Conservation (phyloP, 495 filamentous ascomycete species). For the Penicillium soppii region DNA sequence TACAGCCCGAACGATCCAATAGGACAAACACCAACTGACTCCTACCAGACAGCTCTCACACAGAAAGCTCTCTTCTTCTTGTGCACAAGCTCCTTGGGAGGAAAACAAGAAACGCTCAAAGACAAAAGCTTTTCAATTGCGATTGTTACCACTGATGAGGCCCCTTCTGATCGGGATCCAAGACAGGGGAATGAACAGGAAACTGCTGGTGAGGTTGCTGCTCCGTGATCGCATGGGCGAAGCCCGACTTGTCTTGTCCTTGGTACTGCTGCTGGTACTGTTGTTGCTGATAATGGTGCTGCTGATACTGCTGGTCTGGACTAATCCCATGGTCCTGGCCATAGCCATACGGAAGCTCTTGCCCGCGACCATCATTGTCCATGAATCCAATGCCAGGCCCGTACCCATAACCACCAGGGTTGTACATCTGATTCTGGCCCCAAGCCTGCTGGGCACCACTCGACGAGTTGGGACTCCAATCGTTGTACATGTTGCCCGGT, state of each 20-base stretch:
- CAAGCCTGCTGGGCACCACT: slow-evolving; percentile 21
- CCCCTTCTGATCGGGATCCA: slow-evolving; percentile 3
- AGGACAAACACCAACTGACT: not conserved
- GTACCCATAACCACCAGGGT: slow-evolving; percentile 6
- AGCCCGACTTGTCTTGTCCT: not conserved
- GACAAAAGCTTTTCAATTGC: not conserved
- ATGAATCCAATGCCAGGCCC: slow-evolving; percentile 25
- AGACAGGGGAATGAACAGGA: not conserved
- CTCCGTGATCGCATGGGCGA: slow-evolving; percentile 12
- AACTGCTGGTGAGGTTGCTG: not conserved
- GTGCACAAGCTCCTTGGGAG: too few relatives aligned
- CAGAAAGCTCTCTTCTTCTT: not conserved
- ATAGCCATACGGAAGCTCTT: slow-evolving; percentile 16
- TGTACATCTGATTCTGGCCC: slow-evolving; percentile 13
- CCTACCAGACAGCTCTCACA: not conserved
- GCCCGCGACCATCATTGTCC: slow-evolving; percentile 25
- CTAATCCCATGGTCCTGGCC: not conserved
- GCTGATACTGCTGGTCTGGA: not conserved
- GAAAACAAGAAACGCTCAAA: not conserved
- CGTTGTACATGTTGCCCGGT: slow-evolving; percentile 23
- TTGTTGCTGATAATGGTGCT: not conserved
- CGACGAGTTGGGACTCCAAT: slow-evolving; percentile 31
- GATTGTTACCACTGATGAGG: not conserved
- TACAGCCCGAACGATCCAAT: too few relatives aligned
- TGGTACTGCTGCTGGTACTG: slow-evolving; percentile 4